Percentiles rank a stretch among this genome's conserved stretches.
Evolutionary conservation across 257 asterid species (phyloP).

Genomic region (Craterostigma plantagineum): DNA sequence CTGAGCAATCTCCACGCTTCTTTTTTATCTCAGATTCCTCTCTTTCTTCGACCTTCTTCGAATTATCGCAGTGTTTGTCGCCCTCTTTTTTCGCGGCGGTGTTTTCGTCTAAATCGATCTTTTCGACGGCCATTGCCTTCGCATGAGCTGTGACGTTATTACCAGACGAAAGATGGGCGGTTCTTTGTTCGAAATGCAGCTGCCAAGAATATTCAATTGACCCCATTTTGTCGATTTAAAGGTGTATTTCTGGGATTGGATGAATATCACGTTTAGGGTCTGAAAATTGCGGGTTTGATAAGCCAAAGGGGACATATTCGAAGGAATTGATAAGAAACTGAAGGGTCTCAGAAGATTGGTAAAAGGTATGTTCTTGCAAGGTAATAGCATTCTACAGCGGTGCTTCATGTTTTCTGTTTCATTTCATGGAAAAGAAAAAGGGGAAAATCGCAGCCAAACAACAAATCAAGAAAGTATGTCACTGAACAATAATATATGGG

Average conservation of each 20-base stretch:
- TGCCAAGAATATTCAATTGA: conserved; percentile 21
- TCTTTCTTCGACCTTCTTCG: conserved; percentile 6
- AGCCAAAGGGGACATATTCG: conserved; percentile 9
- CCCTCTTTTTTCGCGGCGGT: conserved; percentile 9
- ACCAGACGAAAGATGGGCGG: conserved; percentile 13
- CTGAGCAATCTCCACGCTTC: conserved; percentile 71
- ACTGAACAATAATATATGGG: too few relatives aligned
- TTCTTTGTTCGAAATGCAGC: conserved; percentile 13
- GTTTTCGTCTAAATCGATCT: conserved; percentile 23
- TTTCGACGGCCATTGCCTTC: conserved; percentile 46
- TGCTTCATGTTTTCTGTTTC: conserved; percentile 38
- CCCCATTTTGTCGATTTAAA: too few relatives aligned
- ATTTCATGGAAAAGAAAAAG: conserved; percentile 12
- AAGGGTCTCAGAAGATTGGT: conserved; percentile 15
- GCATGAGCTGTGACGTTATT: conserved; percentile 23
- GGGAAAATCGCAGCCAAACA: too few relatives aligned
- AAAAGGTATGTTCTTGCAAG: conserved; percentile 24
- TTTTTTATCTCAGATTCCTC: conserved; percentile 49
- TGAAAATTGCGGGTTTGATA: conserved; percentile 11
- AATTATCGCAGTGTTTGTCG: conserved; percentile 2
- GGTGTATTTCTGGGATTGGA: conserved; percentile 14
- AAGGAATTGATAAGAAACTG: conserved; percentile 7
- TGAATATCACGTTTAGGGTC: conserved; percentile 14
- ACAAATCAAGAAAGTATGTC: too few relatives aligned
- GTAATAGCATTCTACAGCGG: conserved; percentile 23